Base-by-base conservation (phyloP, 2,329 filamentous ascomycete species). In the Fusarium chaquense region DNA sequence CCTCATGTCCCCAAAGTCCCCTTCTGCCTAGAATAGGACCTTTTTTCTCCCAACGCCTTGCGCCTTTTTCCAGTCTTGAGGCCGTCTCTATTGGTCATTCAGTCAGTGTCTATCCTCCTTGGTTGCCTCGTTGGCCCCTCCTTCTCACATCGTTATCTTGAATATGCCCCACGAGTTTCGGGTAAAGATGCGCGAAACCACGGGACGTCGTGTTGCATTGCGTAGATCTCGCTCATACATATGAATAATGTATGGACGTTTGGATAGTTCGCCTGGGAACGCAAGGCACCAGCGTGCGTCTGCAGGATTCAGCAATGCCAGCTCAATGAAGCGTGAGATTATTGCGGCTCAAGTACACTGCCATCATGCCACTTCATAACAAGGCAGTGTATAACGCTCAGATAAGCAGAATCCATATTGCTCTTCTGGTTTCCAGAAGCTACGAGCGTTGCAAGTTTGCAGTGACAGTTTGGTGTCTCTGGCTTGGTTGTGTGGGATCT, bases 11-110 rank as follows among this genome's bases (percentile, higher is more conserved):
- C 52, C 66, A 70, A 62, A 69, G 65, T 67, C 47, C 66, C 45
- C 45, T 70, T 59, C 67, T 69, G 62, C 67, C 67, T 70, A 49
- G 53, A 70, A 70, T 67, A 70, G 67, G 67, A 67, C 67, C 55
- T 70, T 56, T 61, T 56, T 52, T 32, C 16, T 38, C 49, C 36
- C 43, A 46, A 32, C 28, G n/a, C 38, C 43, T 62, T 56, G 26
- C 44, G 43, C 49, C 49, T 47, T 65, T 71, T 67, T 58, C 46
- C 43, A 64, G 54, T 50, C 65, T 65, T 51, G 60, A 69, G 35
- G 61, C 57, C 47, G 28, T 46, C 44, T 67, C 40, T 35, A 47
- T 70, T 62, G 28, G 54, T 45, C 65, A 61, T 69, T 52, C 43
- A 45, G 15, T 30, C 13, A 20, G 32, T 45, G 33, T 40, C 64